phyloP scores from a whole-genome alignment of 2,329 filamentous ascomycete genomes.

The Botrytis tulipae region DNA sequence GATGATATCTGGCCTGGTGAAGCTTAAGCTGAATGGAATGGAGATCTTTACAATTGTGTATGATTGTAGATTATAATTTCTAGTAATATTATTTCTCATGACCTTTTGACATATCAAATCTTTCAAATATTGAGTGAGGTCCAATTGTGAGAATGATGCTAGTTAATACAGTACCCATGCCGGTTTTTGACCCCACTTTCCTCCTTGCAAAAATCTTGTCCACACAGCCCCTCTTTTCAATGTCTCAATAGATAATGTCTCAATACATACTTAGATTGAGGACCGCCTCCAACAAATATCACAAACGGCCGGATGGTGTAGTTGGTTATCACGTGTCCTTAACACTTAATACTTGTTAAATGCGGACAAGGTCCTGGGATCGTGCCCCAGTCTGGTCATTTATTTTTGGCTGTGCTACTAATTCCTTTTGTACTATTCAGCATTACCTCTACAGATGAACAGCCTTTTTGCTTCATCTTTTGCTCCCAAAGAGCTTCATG shows the following conservation, averaged over 20 bases:
- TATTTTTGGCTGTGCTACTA: background rate
- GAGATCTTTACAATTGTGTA: background rate
- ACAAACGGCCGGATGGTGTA: slow-evolving; percentile 17
- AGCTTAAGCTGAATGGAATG: slow-evolving; percentile 20
- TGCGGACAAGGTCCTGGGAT: slow-evolving; percentile 20
- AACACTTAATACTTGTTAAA: background rate
- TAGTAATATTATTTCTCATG: background rate
- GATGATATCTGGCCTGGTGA: slow-evolving; percentile 63
- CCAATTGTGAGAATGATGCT: background rate
- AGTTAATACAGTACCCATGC: background rate
- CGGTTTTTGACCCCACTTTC: background rate
- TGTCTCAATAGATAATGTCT: too few species aligned
- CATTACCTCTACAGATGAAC: background rate
- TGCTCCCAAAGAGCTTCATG: background rate
- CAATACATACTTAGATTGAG: too few species aligned
- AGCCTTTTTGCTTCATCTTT: background rate
- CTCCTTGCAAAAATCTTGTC: background rate
- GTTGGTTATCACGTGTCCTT: slow-evolving; percentile 22
- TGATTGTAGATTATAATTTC: background rate
- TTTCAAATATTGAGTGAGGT: background rate
- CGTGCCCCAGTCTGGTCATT: slow-evolving; percentile 16
- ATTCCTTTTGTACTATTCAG: too few species aligned
- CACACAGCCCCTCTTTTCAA: rapidly evolving
- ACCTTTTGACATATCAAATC: background rate
- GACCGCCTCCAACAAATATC: too few species aligned